Conservation (phyloP, 257 asterid species). For the Eustoma russellianum region DNA sequence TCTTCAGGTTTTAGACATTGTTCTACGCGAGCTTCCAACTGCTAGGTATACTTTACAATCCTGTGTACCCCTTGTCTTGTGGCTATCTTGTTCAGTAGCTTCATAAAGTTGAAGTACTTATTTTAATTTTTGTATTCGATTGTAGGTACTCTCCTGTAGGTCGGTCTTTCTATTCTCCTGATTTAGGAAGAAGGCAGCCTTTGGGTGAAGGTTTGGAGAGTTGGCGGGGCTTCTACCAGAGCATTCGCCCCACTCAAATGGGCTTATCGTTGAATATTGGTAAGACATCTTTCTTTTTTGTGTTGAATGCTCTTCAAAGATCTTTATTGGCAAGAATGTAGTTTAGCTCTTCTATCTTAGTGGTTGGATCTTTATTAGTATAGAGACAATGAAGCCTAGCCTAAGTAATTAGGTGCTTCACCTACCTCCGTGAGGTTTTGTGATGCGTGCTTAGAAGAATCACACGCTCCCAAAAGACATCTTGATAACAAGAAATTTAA, state of each 20-base stretch:
- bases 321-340: too few relatives aligned
- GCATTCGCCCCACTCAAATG: slow-evolving; percentile 98
- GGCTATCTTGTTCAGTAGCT: neutral
- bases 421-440: too few relatives aligned
- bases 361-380: too few relatives aligned
- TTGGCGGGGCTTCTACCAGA: slow-evolving; percentile 98
- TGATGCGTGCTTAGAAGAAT: too few relatives aligned
- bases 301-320: neutral
- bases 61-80: neutral
- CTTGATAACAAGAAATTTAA: too few relatives aligned
- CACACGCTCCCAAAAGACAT: too few relatives aligned
- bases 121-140: slow-evolving; percentile 3
- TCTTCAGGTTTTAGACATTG: slow-evolving; percentile 89
- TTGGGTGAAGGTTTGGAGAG: slow-evolving; percentile 96
- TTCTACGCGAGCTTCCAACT: slow-evolving; percentile 86
- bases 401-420: too few relatives aligned
- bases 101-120: neutral
- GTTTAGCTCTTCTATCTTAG: too few relatives aligned
- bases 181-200: slow-evolving; percentile 71
- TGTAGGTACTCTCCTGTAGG: slow-evolving; percentile 68
- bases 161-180: slow-evolving; percentile 84
- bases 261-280: slow-evolving; percentile 89
- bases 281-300: slow-evolving; percentile 8
- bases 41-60: slow-evolving; percentile 24
- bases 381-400: too few relatives aligned